Conservation (phyloP, 2,329 filamentous ascomycete species). For the Endothia cerciana region DNA sequence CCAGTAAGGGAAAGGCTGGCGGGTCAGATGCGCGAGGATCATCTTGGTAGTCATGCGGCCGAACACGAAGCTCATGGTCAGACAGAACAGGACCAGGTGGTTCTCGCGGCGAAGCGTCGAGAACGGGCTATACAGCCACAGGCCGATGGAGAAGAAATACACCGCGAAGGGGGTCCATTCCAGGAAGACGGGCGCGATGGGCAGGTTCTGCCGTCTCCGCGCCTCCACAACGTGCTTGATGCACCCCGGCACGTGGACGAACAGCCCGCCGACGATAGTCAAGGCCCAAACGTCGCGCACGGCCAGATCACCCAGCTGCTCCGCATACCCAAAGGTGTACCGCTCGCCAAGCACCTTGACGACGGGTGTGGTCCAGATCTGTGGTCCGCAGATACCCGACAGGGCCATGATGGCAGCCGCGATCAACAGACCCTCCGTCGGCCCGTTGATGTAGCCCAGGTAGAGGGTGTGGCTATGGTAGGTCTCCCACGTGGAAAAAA, state of each 20-base stretch:
- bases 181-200: conserved; percentile 80
- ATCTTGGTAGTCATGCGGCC: conserved; percentile 99
- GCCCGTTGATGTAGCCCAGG: conserved; percentile 94
- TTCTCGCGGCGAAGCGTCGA: conserved; percentile 82
- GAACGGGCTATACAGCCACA: conserved; percentile 90
- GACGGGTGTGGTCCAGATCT: conserved; percentile 81
- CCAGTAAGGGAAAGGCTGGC: conserved; percentile 96
- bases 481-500: conserved; percentile 99
- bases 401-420: conserved; percentile 84
- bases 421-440: conserved; percentile 91
- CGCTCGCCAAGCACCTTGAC: conserved; percentile 67
- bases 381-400: conserved; percentile 85
- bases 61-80: conserved; percentile 96
- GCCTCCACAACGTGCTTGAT: conserved; percentile 83
- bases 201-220: conserved; percentile 70
- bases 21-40: conserved; percentile 91
- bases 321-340: conserved; percentile 55
- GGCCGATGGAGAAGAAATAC: conserved; percentile 73
- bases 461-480: conserved; percentile 98
- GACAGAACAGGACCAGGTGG: conserved; percentile 87
- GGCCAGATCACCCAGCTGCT: conserved; percentile 70
- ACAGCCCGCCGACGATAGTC: conserved; percentile 66
- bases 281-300: conserved; percentile 88
- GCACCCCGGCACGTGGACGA: conserved; percentile 85
- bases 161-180: conserved; percentile 93